Percentiles rank a stretch among this genome's conserved stretches.
Evolutionary conservation across 2,329 filamentous ascomycete species (phyloP).

Genomic region (Talaromyces marneffei): DNA sequence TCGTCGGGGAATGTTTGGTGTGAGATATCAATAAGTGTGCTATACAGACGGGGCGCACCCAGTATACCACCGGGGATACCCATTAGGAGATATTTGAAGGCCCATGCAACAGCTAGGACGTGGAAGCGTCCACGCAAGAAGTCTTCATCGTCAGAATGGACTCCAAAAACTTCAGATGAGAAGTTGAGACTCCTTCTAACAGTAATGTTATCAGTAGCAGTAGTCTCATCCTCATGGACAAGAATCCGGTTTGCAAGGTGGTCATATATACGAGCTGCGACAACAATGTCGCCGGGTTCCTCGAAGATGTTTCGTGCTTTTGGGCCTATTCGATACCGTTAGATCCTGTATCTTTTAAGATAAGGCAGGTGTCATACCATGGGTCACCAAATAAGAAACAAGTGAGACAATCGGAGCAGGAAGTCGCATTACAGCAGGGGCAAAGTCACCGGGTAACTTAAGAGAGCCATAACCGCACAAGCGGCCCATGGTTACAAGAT

Average conservation of each 20-base stretch:
- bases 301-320: constrained; percentile 30
- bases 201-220: constrained; percentile 30
- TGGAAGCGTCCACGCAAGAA: constrained; percentile 18
- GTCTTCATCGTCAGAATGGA: constrained; percentile 10
- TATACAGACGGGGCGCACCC: constrained; percentile 32
- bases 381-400: constrained; percentile 30
- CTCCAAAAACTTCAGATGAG: constrained; percentile 22
- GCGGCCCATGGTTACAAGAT: constrained; percentile 37
- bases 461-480: constrained; percentile 40
- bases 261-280: constrained; percentile 34
- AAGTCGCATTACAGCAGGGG: constrained; percentile 34
- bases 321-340: constrained; percentile 20
- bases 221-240: constrained; percentile 29
- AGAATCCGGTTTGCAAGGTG: constrained; percentile 37
- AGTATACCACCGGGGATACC: constrained; percentile 37
- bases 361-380: constrained; percentile 27
- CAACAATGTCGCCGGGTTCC: constrained; percentile 30
- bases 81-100: constrained; percentile 31
- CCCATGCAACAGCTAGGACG: constrained; percentile 30
- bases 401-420: constrained; percentile 41
- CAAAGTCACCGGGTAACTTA: constrained; percentile 32
- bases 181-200: constrained; percentile 27
- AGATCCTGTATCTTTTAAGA: background rate
- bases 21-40: constrained; percentile 27
- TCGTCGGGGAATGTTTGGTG: constrained; percentile 17